Percentiles rank a stretch among this genome's conserved stretches.
phyloP scores from a whole-genome alignment of 441 rosid species.

The Manihot esculenta region DNA sequence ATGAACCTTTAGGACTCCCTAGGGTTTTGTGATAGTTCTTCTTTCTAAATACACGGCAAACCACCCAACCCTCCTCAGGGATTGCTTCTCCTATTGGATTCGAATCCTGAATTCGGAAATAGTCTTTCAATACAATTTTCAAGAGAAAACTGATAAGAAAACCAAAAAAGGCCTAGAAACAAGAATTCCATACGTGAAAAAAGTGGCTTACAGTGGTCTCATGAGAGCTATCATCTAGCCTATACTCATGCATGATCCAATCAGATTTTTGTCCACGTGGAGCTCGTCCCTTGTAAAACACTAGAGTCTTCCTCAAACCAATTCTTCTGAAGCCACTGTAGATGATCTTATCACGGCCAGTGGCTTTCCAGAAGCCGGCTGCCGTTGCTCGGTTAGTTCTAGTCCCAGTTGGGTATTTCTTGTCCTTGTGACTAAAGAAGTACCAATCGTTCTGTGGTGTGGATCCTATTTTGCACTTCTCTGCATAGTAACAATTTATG shows the following conservation, averaged over 20 bases:
- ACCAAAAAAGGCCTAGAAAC: too few species aligned
- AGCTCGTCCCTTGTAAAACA: slow-evolving; percentile 91
- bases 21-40: slow-evolving; percentile 79
- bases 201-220: slow-evolving; percentile 36
- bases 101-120: slow-evolving; percentile 26
- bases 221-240: slow-evolving; percentile 59
- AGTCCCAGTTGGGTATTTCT: slow-evolving; percentile 93
- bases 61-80: slow-evolving; percentile 92
- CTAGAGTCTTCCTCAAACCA: slow-evolving; percentile 90
- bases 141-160: too few species aligned
- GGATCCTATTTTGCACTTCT: slow-evolving; percentile 87
- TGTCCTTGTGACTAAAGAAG: slow-evolving; percentile 95
- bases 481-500: slow-evolving; percentile 29
- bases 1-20: slow-evolving; percentile 51
- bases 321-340: slow-evolving; percentile 68
- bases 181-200: too few species aligned
- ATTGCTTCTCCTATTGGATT: slow-evolving; percentile 48
- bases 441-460: slow-evolving; percentile 98
- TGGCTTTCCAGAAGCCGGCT: slow-evolving; percentile 97
- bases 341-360: slow-evolving; percentile 94
- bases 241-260: slow-evolving; percentile 98
- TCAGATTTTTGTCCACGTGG: slow-evolving; percentile 96
- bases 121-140: too few species aligned
- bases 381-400: slow-evolving; percentile 90
- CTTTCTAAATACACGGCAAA: slow-evolving; percentile 84